Evolutionary conservation across 768 basidiomycete species (phyloP).

Genomic region (Rhodotorula paludigena): DNA sequence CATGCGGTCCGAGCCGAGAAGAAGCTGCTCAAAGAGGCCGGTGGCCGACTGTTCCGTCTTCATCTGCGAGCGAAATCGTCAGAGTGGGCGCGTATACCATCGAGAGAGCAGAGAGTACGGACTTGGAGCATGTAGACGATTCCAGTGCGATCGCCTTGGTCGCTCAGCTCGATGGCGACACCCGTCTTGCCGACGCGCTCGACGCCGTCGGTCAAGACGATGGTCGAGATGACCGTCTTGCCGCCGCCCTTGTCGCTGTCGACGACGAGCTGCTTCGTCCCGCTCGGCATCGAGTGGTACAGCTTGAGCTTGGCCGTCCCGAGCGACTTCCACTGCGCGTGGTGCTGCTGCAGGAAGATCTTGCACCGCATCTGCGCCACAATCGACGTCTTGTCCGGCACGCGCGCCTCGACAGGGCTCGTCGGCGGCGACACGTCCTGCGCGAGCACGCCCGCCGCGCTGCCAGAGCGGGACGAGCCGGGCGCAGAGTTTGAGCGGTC

Average conservation of each 20-base stretch:
- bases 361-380: conserved; percentile 96
- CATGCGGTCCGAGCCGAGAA: conserved; percentile 62
- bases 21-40: conserved; percentile 75
- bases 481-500: conserved; percentile 6
- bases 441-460: not conserved
- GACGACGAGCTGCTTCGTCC: conserved; percentile 93
- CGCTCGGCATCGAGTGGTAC: conserved; percentile 76
- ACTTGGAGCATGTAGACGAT: conserved; percentile 96
- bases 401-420: conserved; percentile 64
- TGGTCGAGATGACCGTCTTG: conserved; percentile 79
- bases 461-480: not conserved
- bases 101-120: not conserved
- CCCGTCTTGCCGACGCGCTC: conserved; percentile 99
- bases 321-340: conserved; percentile 91
- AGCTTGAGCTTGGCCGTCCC: conserved; percentile 82
- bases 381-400: conserved; percentile 62
- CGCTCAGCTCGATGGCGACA: conserved; percentile 90
- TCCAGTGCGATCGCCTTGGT: conserved; percentile 83
- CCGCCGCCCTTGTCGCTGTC: conserved; percentile 73
- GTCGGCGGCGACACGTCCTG: conserved; percentile 68
- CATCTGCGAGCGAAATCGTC: conserved; percentile 24
- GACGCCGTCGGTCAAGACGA: conserved; percentile 90
- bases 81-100: not conserved
- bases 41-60: conserved; percentile 80
- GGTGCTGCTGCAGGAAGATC: conserved; percentile 88